Evolutionary conservation across 2,329 filamentous ascomycete species (phyloP).

Genomic region (Diaporthe citrichinensis): DNA sequence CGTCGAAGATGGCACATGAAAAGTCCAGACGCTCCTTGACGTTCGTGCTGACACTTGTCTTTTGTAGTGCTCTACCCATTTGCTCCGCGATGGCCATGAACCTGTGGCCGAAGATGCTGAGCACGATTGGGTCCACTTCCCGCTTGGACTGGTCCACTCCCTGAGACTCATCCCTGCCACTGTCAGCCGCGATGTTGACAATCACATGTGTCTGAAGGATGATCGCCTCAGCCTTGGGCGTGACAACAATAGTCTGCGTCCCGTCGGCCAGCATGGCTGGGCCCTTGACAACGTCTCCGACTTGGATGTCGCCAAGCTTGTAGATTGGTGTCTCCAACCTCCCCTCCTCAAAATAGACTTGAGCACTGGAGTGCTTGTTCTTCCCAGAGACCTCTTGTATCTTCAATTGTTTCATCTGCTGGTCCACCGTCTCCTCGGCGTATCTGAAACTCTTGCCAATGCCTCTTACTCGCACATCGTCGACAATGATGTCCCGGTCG

Average conservation of each 20-base stretch:
- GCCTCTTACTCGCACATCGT: conserved; percentile 88
- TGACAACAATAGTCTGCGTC: conserved; percentile 92
- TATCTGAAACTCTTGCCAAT: conserved; percentile 91
- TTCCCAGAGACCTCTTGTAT: conserved; percentile 68
- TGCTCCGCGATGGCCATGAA: conserved; percentile 92
- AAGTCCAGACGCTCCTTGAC: conserved; percentile 88
- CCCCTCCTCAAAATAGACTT: conserved; percentile 89
- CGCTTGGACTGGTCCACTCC: conserved; percentile 51
- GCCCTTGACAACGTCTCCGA: conserved; percentile 81
- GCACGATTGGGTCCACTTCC: conserved; percentile 80
- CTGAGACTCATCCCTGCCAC: conserved; percentile 49
- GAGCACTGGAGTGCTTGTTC: conserved; percentile 75
- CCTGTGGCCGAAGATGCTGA: conserved; percentile 84
- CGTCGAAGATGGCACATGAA: conserved; percentile 85
- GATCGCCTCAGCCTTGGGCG: conserved; percentile 81
- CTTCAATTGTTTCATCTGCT: conserved; percentile 81
- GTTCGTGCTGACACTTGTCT: conserved; percentile 84
- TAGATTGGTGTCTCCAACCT: conserved; percentile 85
- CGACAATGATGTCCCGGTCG: conserved; percentile 89
- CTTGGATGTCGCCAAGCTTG: conserved; percentile 80
- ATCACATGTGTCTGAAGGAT: conserved; percentile 90
- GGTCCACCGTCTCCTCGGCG: conserved; percentile 84
- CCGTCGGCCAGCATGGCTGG: conserved; percentile 90
- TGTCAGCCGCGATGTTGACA: conserved; percentile 80
- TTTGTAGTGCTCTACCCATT: conserved; percentile 84